A percentile compares a stretch with the other conserved stretches of the same genome.
Evolutionary conservation across 805 yeast genomes (phyloP).

Genomic region (Pichia phayaonensis): DNA sequence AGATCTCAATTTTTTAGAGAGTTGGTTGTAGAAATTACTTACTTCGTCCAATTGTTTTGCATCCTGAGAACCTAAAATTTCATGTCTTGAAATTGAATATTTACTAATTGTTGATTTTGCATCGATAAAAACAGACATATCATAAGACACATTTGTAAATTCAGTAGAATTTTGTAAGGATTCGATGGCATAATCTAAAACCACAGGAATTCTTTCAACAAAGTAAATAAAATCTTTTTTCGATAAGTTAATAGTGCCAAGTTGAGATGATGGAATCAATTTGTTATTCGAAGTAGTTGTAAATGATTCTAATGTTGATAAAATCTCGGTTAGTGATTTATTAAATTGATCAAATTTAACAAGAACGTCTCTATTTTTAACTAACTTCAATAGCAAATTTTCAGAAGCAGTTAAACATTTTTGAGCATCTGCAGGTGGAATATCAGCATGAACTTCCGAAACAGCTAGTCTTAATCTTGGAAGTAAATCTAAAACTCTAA

Average conservation of each 20-base stretch:
- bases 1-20: constrained; percentile 22
- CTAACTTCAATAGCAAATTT: constrained; percentile 52
- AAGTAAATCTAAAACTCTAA: constrained; percentile 65
- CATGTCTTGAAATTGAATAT: constrained; percentile 1
- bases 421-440: constrained; percentile 65
- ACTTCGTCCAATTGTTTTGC: constrained; percentile 17
- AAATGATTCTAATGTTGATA: constrained; percentile 6
- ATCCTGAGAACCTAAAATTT: constrained; percentile 14
- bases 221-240: constrained; percentile 5
- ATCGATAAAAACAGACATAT: constrained; percentile 14
- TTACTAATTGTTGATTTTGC: constrained; percentile 22
- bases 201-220: constrained; percentile 29
- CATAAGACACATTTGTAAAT: constrained; percentile 4
- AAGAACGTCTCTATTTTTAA: constrained; percentile 46
- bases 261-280: not conserved
- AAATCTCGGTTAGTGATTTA: constrained; percentile 5
- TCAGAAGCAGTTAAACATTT: constrained; percentile 74
- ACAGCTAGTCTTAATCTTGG: constrained; percentile 71
- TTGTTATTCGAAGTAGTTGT: not conserved
- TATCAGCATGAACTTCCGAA: constrained; percentile 56
- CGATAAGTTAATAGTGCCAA: not conserved
- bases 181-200: constrained; percentile 30
- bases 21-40: constrained; percentile 16
- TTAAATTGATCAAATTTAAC: constrained; percentile 21
- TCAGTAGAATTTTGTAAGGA: constrained; percentile 11